These are phyloP conservation scores for Trichomonascaceae sp. DNA, from an alignment of 1,139 yeast genomes.

Conservation along the genomic window DNA sequence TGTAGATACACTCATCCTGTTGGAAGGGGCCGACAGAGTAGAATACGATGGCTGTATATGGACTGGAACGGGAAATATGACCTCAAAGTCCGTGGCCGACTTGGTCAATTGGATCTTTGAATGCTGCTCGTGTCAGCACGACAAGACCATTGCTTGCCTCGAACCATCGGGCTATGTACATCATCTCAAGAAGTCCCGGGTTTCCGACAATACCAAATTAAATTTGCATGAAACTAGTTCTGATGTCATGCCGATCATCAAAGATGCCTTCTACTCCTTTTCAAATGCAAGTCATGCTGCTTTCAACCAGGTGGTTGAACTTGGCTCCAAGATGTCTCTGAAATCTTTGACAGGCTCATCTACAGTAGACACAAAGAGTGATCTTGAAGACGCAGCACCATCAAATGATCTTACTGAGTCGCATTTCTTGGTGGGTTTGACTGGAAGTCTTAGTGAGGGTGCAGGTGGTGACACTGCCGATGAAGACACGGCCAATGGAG, in stretches of 20 bases:
- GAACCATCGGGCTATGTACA: conserved; percentile 23
- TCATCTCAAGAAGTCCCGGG: conserved; percentile 3
- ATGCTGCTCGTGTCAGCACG: conserved; percentile 19
- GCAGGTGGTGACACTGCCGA: conserved; percentile 5
- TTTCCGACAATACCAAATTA: not conserved
- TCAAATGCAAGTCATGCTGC: conserved; percentile 20
- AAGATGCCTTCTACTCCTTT: conserved; percentile 6
- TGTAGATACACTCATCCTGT: conserved; percentile 19
- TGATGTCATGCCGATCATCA: conserved; percentile 3
- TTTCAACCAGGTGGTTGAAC: conserved; percentile 22
- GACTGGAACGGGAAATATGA: conserved; percentile 15
- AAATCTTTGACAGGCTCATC: not conserved
- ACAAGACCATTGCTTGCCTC: conserved; percentile 21
- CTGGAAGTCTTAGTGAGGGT: conserved; percentile 21
- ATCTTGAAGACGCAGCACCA: conserved; percentile 11
- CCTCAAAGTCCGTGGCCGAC: conserved; percentile 20
- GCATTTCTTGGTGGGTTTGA: conserved; percentile 22
- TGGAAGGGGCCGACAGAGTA: conserved; percentile 13
- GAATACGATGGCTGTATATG: conserved; percentile 27
- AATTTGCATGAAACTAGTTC: not conserved
- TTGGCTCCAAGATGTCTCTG: conserved; percentile 9
- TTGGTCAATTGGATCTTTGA: conserved; percentile 25
- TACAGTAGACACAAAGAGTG: not conserved
- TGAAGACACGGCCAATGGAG: not conserved
- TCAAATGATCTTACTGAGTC: conserved; percentile 23